Base-by-base conservation (phyloP, 2,329 filamentous ascomycete genomes). In the Fusarium agapanthi region DNA sequence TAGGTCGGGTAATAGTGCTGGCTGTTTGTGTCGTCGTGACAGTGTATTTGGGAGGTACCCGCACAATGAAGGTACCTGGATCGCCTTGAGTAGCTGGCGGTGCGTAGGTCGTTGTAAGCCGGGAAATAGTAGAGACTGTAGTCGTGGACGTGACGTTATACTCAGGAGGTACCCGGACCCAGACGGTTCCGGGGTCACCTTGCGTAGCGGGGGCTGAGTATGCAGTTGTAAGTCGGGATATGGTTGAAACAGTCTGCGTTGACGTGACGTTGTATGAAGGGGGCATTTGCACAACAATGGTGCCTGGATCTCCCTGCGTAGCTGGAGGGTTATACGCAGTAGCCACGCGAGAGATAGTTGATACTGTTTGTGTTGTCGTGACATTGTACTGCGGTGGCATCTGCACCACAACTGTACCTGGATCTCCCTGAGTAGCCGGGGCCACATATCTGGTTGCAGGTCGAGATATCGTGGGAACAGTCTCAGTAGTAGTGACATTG, bases 351-450 rank as follows among this genome's bases (percentile, higher is more conserved):
- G 45, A 32, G 30, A 66, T 51, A 2, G 63, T 67, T 7, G 48
- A 56, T 30, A n/a, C 56, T 45, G 20, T 37, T 32, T n/a, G 50
- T 41, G 16, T 58, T 57, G n/a, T 51, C 6, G 65, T 68, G n/a
- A 69, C 50, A 28, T 56, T 69, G 22, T 47, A 66, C 10, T 35
- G 14, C 20, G 69, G 56, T 18, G 69, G 24, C 26, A 45, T 26
- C 56, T 67, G 37, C 9, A 72, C 47, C 14, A 69, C 37, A 11
- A 72, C 44, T 9, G 69, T 72, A 34, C 35, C 69, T 6, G 69
- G 50, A 20, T 71, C 69, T 14, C 67, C 67, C 30, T 37, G 37
- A 22, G 28, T 40, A 26, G 44, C 44, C 15, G 54, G 62, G 10
- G 63, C 37, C 6, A 45, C 38, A 22, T 40, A 58, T n/a, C 51